Base-by-base conservation (phyloP, 1,284 basidiomycete genomes). In the Ganoderma meredithae region DNA sequence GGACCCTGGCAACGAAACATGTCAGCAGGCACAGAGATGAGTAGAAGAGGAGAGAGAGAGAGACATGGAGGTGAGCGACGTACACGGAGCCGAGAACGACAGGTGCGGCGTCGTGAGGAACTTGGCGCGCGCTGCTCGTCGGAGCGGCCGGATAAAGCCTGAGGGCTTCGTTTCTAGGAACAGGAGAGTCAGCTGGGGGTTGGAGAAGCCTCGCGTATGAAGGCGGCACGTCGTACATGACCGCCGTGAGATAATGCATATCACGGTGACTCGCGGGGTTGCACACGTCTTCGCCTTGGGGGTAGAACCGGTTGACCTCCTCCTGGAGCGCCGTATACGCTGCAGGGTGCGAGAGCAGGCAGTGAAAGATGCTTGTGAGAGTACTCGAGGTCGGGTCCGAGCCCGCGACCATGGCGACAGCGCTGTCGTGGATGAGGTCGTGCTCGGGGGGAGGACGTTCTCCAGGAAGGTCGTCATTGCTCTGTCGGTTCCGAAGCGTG, bases 141-240 rank as follows among this genome's bases (percentile, higher is more conserved):
- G 84, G 81, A 13, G 88, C 79, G 15, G 88, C 81, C 19, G 89
- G 86, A 52, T 82, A 82, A 43, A 90, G 77, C 55, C 90, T 81
- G 52, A 90, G 73, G 0, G 83, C 76, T 75, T 91, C 89, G 53
- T 89, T 87, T 68, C 88, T 90, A 74, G 36, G 71, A 64, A 59
- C 9, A 1, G 71, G 27, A 17, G 1, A 60, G 31, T 41, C 3
- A 10, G 31, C 36, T 36, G 1, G 36, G 6, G 3, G 3, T 9
- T 8, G 9, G 7, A 36, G 7, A 36, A 8, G 36, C 36, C 9
- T 36, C 36, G 36, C 36, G 6, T 6, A 3, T 31, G 27, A 31
- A 19, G 43, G 27, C 36, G 36, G 19, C 15, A 73, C 74, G 63
- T 49, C 74, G 63, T 53, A 79, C 77, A 77, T 74, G 36, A 68